Conservation (phyloP, 805 yeast species). For the Yamadazyma ubonensis region DNA sequence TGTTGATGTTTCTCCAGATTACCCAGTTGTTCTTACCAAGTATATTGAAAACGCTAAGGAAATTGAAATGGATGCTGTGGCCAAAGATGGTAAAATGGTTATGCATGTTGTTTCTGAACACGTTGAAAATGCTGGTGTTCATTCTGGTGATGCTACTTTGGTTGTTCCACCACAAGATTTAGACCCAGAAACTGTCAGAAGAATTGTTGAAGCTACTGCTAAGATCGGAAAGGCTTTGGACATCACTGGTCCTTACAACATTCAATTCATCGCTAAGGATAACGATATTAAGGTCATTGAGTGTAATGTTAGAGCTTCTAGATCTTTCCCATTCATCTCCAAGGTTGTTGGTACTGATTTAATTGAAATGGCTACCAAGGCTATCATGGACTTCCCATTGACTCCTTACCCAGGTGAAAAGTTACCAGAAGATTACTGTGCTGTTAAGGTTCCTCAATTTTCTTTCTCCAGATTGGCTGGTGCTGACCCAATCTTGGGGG, state of each 20-base stretch:
- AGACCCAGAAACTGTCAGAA: conserved; percentile 82
- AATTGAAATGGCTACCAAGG: conserved; percentile 91
- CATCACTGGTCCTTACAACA: conserved; percentile 97
- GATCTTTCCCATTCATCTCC: conserved; percentile 98
- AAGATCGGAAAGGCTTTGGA: conserved; percentile 94
- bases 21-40: conserved; percentile 96
- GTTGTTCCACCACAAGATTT: conserved; percentile 88
- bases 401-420: conserved; percentile 87
- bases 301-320: conserved; percentile 97
- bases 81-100: conserved; percentile 78
- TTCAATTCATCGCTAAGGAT: conserved; percentile 83
- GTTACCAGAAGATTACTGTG: conserved; percentile 88
- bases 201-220: conserved; percentile 92
- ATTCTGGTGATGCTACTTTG: conserved; percentile 97
- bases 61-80: conserved; percentile 97
- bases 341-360: conserved; percentile 94
- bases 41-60: conserved; percentile 95
- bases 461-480: conserved; percentile 98
- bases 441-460: conserved; percentile 89
- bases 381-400: conserved; percentile 80
- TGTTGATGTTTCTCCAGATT: conserved; percentile 95
- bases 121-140: conserved; percentile 98
- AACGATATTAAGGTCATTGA: conserved; percentile 86
- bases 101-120: conserved; percentile 98
- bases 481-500: conserved; percentile 98